These are phyloP conservation scores for Malassezia pachydermatis DNA, from an alignment of 1,284 basidiomycete genomes.

Conservation along the genomic window DNA sequence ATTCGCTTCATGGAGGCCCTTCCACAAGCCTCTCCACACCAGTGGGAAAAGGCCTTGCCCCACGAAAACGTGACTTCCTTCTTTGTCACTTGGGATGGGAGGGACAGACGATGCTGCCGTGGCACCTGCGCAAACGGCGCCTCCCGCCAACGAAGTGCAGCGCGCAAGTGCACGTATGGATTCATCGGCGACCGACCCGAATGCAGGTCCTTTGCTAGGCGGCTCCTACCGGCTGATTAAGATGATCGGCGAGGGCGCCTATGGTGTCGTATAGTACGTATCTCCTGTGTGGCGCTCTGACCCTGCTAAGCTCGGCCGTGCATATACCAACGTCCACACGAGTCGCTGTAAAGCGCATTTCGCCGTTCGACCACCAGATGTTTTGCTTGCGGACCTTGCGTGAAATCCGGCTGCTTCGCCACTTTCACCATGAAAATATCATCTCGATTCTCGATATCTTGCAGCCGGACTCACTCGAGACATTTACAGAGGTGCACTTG, in stretches of 20 bases:
- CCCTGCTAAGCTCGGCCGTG: slow-evolving; percentile 38
- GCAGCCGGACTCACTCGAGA: slow-evolving; percentile 57
- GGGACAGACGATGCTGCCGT: too few relatives aligned
- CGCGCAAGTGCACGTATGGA: not conserved
- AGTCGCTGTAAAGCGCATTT: slow-evolving; percentile 50
- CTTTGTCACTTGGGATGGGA: too few relatives aligned
- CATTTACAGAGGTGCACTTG: slow-evolving; percentile 84
- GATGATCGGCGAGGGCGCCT: slow-evolving; percentile 51
- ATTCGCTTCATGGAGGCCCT: too few relatives aligned
- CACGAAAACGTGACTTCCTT: too few relatives aligned
- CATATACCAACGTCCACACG: slow-evolving; percentile 42
- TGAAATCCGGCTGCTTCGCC: slow-evolving; percentile 45
- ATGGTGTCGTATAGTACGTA: slow-evolving; percentile 49
- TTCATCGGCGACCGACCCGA: too few relatives aligned
- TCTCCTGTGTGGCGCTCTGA: not conserved
- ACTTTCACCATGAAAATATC: slow-evolving; percentile 47
- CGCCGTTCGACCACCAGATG: slow-evolving; percentile 48
- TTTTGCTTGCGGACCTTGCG: slow-evolving; percentile 46
- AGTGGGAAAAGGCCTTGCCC: too few relatives aligned
- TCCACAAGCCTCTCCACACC: too few relatives aligned
- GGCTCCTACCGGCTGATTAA: slow-evolving; percentile 47
- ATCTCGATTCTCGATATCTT: slow-evolving; percentile 36
- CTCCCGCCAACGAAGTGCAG: too few relatives aligned
- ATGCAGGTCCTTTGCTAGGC: slow-evolving; percentile 17
- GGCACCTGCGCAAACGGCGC: too few relatives aligned